Evolutionary conservation across 768 basidiomycete genomes (phyloP), one percentile per base, ranked within the genome.

Genomic region (Rhizopogon rudus): DNA sequence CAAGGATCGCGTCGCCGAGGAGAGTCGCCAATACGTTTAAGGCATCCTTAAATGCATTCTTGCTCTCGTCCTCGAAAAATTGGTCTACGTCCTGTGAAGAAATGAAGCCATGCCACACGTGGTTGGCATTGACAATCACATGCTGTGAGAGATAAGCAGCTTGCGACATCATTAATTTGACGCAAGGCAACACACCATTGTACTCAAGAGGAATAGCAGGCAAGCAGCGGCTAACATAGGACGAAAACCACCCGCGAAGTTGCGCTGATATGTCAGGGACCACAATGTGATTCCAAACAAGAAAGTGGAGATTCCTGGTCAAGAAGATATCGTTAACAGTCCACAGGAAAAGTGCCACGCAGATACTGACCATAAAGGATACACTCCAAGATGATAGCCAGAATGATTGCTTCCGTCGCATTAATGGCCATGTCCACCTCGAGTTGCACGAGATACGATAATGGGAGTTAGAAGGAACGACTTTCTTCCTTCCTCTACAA

Each of bases 1-100:
- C 20, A 20, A 63, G 51, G 43, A 63, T 52, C 31, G 41, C 53
- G 29, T 63, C 62, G 14, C 57, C 60, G 1, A 63, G 43, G 6
- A 61, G 33, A 13, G 58, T 61, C 44, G 61, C 54, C 22, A 52
- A 6, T 6, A 22, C 29, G 45, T 57, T 61, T 8, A 56, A 9
- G 13, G 55, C 46, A 52, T 56, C 61, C 28, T 55, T 57, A n/a
- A 59, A 46, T 7, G 52, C 43, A 22, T 43, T 43, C 42, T 44
- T 28, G 16, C 41, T 44, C 8, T 44, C 28, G 41, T 53, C 43
- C 20, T 28, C 29, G 29, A 53, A 53, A 28, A 44, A 53, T 12
- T 6, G 6, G 22, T 43, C 28, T 16, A 40, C 6, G 40, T 29
- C 22, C 40, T 20, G 6, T 17, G 25, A 53, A 20, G 52, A 16